Base-by-base conservation (phyloP, 345 rosid species). In the Trapa incisa region DNA sequence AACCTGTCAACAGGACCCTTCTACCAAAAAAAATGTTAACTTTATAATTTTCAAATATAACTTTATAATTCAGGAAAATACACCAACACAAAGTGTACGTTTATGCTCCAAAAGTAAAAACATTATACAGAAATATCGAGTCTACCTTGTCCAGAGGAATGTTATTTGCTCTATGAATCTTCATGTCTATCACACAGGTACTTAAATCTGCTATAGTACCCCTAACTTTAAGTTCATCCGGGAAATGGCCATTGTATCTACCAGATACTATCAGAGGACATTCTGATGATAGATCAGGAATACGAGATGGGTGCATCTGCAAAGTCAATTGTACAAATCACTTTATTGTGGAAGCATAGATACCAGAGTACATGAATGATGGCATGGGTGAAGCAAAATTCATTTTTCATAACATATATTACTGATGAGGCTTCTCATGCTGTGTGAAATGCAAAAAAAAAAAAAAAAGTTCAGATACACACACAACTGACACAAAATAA, bases 231-330 rank as follows among this genome's bases (percentile, higher is more conserved):
- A 85, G 69, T 64, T 38, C 72, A 66, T 76, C 85, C 8, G 95
- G 95, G 68, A 88, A 83, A 62, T 73, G 76, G 68, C 92, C 95
- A 12, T 69, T 66, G 72, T 82, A 88, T 80, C 97, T 82, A 67
- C 97, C 97, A 73, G 73, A 81, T 52, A 90, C 39, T 48, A 72
- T 77, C 79, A 83, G 73, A 39, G 86, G 87, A 47, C 76, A 72
- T 69, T 77, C 78, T 41, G 85, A 83, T 57, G 96, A 83, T 69
- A 88, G 83, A 77, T 90, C 95, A 47, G 92, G 85, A 68, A 86
- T 74, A 58, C 47, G 63, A 32, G 80, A 80, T 65, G 92, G 95
- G 73, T 79, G 82, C 65, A 80, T 73, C 97, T 90, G 74, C 52
- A 75, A 69, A 64, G 58, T 12, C 39, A 61, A 29, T 32, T 33